Conservation (phyloP, 2,329 filamentous ascomycete genomes). For the Arthrobotrys iridis region DNA sequence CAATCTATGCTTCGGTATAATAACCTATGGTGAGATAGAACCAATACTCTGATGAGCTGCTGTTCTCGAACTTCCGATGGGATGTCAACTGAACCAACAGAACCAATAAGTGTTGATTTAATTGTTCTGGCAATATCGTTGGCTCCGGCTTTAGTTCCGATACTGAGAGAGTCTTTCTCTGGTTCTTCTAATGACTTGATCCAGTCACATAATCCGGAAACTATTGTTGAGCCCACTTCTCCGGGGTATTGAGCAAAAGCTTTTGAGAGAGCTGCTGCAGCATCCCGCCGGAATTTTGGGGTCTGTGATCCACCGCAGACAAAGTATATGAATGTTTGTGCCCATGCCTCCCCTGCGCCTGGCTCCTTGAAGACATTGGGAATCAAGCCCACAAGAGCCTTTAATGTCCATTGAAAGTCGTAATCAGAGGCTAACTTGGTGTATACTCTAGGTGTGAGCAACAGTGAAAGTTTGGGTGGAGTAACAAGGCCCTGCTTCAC, state of each 20-base stretch:
- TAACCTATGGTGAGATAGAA: slow-evolving; percentile 80
- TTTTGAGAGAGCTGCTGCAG: slow-evolving; percentile 70
- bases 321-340: slow-evolving; percentile 83
- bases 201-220: slow-evolving; percentile 82
- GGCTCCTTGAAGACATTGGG: slow-evolving; percentile 67
- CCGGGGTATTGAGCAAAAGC: slow-evolving; percentile 72
- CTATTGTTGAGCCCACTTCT: slow-evolving; percentile 71
- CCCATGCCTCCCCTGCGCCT: slow-evolving; percentile 74
- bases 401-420: slow-evolving; percentile 80
- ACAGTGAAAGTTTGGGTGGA: slow-evolving; percentile 85
- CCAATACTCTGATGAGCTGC: slow-evolving; percentile 79
- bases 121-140: slow-evolving; percentile 71
- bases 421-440: slow-evolving; percentile 78
- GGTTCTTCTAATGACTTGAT: slow-evolving; percentile 72
- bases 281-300: slow-evolving; percentile 72
- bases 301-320: slow-evolving; percentile 73
- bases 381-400: slow-evolving; percentile 73
- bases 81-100: slow-evolving; percentile 16
- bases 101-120: slow-evolving; percentile 60
- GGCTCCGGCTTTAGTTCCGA: slow-evolving; percentile 72
- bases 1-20: slow-evolving; percentile 73
- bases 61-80: slow-evolving; percentile 65
- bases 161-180: slow-evolving; percentile 81
- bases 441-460: slow-evolving; percentile 85
- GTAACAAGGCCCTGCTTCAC: slow-evolving; percentile 73